phyloP scores from a whole-genome alignment of 768 basidiomycete genomes.

The Calocybe gangraenosa region DNA sequence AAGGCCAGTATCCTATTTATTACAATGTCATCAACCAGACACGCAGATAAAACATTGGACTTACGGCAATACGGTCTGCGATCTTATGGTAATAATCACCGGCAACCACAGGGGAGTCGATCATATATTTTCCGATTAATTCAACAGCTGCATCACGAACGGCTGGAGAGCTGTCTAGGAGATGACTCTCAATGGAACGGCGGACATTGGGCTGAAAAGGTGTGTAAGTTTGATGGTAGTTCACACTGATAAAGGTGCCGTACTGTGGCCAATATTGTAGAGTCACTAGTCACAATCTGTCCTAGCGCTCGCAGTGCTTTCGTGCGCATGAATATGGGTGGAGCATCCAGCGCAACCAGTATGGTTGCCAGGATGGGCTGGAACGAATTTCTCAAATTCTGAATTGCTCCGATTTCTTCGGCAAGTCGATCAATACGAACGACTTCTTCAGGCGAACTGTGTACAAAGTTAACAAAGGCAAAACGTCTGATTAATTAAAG shows the following conservation, averaged over 20 bases:
- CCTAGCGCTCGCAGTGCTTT: slow-evolving; percentile 90
- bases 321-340: slow-evolving; percentile 88
- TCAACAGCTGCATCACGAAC: slow-evolving; percentile 98
- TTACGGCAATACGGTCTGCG: slow-evolving; percentile 85
- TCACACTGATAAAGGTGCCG: slow-evolving; percentile 18
- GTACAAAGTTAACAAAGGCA: not conserved
- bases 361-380: slow-evolving; percentile 80
- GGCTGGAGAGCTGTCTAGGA: slow-evolving; percentile 87
- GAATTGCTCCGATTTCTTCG: slow-evolving; percentile 74
- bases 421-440: slow-evolving; percentile 60
- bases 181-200: slow-evolving; percentile 70
- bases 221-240: slow-evolving; percentile 2
- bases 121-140: slow-evolving; percentile 95
- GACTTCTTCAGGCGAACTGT: slow-evolving; percentile 69
- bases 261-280: slow-evolving; percentile 74
- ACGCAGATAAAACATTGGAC: slow-evolving; percentile 18
- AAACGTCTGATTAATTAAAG: not conserved
- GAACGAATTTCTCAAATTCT: slow-evolving; percentile 75
- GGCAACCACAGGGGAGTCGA: slow-evolving; percentile 84
- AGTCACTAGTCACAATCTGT: slow-evolving; percentile 86
- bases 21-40: not conserved
- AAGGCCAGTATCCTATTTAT: slow-evolving; percentile 81
- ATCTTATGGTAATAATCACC: slow-evolving; percentile 87
- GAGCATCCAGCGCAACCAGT: slow-evolving; percentile 74
- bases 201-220: slow-evolving; percentile 60